A percentile compares a stretch with the other conserved stretches of the same genome.
Evolutionary conservation across 2,329 filamentous ascomycete genomes (phyloP).

Genomic region (Alternaria conjuncta): DNA sequence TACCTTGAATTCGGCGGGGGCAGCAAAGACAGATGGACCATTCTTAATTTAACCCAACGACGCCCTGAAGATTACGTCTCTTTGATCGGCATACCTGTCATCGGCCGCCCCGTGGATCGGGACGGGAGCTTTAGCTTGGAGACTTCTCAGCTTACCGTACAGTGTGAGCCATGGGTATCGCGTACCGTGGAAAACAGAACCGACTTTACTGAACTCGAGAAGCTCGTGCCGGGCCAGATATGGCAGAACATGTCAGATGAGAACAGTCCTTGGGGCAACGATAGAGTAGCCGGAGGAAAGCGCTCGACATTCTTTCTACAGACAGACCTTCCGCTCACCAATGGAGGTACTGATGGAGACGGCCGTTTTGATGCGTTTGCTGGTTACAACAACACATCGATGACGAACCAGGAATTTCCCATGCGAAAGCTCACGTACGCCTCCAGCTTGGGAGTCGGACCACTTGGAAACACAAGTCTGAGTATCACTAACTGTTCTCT

Average conservation of each 20-base stretch:
- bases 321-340: background rate
- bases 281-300: background rate
- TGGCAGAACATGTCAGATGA: background rate
- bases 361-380: conserved; percentile 1
- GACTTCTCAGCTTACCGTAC: too few species aligned
- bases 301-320: conserved; percentile 3
- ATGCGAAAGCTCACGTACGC: conserved; percentile 5
- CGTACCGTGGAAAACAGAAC: background rate
- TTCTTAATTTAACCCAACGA: too few species aligned
- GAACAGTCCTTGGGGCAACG: conserved; percentile 2
- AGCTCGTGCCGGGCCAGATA: background rate
- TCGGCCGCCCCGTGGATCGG: too few species aligned
- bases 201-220: background rate
- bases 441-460: background rate
- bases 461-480: background rate
- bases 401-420: background rate
- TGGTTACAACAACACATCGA: background rate
- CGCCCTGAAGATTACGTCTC: too few species aligned
- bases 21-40: too few species aligned
- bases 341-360: background rate
- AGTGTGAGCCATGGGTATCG: too few species aligned
- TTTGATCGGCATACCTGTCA: too few species aligned
- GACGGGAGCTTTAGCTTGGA: too few species aligned
- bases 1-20: too few species aligned
- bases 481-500: too few species aligned